phyloP scores from a whole-genome alignment of 331 rosid genomes.

The Rhamnella rubrinervis region DNA sequence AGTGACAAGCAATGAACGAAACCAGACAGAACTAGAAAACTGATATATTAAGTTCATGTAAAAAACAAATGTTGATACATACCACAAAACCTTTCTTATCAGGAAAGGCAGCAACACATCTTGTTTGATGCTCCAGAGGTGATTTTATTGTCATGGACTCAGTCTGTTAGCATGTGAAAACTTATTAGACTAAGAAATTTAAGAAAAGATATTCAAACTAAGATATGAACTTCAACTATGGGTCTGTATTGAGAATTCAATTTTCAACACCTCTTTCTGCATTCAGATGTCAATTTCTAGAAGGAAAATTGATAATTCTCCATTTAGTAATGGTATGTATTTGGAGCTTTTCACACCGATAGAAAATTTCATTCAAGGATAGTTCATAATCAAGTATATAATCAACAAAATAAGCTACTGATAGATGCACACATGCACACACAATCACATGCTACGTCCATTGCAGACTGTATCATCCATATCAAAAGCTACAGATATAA shows the following conservation, averaged over 20 bases:
- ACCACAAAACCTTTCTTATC: constrained; percentile 91
- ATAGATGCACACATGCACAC: not conserved
- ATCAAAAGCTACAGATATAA: not conserved
- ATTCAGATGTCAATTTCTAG: too few relatives aligned
- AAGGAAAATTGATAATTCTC: too few relatives aligned
- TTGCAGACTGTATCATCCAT: not conserved
- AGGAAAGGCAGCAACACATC: constrained; percentile 88
- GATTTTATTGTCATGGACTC: constrained; percentile 68
- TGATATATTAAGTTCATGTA: not conserved
- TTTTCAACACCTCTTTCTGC: too few relatives aligned
- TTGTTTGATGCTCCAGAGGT: constrained; percentile 77
- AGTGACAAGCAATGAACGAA: not conserved
- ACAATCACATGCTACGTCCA: not conserved
- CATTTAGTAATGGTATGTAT: too few relatives aligned
- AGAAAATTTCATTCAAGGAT: not conserved
- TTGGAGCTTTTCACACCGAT: not conserved
- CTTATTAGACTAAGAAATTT: constrained; percentile 10
- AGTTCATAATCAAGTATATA: not conserved
- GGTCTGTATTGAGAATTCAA: too few relatives aligned
- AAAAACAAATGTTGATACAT: not conserved
- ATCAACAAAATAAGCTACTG: not conserved
- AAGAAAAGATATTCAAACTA: not conserved
- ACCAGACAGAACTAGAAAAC: not conserved
- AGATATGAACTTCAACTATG: too few relatives aligned
- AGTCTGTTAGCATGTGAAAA: constrained; percentile 27